Evolutionary conservation across 306 rosid genomes (phyloP).

Genomic region (Ochetophila trinervis): DNA sequence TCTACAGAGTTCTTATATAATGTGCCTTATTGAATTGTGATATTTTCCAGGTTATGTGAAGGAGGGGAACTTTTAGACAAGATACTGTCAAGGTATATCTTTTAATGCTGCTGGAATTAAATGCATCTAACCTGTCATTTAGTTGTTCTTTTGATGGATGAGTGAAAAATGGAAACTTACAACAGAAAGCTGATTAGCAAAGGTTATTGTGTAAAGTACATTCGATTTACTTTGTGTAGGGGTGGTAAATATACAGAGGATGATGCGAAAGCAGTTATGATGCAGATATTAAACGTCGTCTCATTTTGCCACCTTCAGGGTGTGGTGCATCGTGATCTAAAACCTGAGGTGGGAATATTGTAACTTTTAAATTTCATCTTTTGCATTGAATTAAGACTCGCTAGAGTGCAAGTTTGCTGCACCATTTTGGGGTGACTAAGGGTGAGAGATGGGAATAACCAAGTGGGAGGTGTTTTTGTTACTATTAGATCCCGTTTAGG

Average conservation of each 20-base stretch:
- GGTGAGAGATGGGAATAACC: too few relatives aligned
- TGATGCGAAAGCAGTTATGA: conserved; percentile 77
- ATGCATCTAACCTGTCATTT: conserved; percentile 10
- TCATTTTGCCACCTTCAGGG: conserved; percentile 95
- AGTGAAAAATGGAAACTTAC: conserved; percentile 1
- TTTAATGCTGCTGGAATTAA: conserved; percentile 15
- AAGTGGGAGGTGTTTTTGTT: too few relatives aligned
- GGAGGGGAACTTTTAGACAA: conserved; percentile 98
- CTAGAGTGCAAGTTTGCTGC: too few relatives aligned
- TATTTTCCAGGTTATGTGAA: conserved; percentile 65
- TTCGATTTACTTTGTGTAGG: conserved; percentile 45
- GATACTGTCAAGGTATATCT: conserved; percentile 71
- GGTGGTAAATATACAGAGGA: conserved; percentile 92
- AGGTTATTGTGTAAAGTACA: conserved; percentile 11
- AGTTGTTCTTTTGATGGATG: conserved; percentile 17
- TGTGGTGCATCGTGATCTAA: conserved; percentile 95
- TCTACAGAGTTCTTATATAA: background rate
- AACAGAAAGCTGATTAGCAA: conserved; percentile 3
- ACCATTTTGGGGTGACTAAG: too few relatives aligned
- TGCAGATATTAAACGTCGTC: conserved; percentile 73
- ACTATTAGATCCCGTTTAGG: too few relatives aligned
- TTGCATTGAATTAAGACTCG: background rate
- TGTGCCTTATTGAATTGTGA: conserved; percentile 2
- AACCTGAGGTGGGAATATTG: conserved; percentile 70
- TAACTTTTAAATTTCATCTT: background rate